phyloP scores from a whole-genome alignment of 2,329 filamentous ascomycete genomes.

The Cercospora sojina region DNA sequence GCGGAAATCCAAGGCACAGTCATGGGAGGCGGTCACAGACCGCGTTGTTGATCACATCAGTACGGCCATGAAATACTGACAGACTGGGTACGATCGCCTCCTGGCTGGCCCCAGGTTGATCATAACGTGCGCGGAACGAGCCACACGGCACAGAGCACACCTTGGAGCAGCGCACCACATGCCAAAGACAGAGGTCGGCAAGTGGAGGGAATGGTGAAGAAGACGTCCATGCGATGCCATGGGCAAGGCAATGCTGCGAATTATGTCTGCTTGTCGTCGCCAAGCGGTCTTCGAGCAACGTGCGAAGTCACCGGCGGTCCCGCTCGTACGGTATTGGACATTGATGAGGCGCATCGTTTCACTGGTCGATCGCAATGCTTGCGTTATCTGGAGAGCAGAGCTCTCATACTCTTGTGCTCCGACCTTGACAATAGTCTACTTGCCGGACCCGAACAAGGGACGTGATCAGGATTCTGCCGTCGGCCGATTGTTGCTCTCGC shows the following conservation, averaged over 20 bases:
- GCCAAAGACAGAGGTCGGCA: not conserved
- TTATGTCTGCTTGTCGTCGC: not conserved
- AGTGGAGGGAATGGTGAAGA: not conserved
- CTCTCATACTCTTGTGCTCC: not conserved
- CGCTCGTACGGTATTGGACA: not conserved
- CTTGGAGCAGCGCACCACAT: not conserved
- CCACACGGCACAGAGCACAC: not conserved
- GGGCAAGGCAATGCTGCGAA: not conserved
- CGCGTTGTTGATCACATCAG: not conserved
- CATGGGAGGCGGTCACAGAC: not conserved
- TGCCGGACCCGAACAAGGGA: not conserved
- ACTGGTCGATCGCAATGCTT: not conserved
- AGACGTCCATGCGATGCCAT: not conserved
- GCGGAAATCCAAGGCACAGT: not conserved
- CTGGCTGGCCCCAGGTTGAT: not conserved
- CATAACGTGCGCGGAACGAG: not conserved
- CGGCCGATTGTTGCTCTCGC: not conserved
- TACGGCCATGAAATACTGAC: not conserved
- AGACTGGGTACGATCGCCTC: not conserved
- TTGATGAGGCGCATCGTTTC: not conserved
- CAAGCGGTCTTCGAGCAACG: not conserved
- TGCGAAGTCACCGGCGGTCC: not conserved
- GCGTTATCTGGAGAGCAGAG: not conserved
- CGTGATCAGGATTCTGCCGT: not conserved
- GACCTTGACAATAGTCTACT: not conserved